Percentiles rank a stretch among this genome's conserved stretches.
These are phyloP conservation scores for Didymellaceae sp. DNA, from an alignment of 2,329 filamentous ascomycete genomes.

Conservation along the genomic window DNA sequence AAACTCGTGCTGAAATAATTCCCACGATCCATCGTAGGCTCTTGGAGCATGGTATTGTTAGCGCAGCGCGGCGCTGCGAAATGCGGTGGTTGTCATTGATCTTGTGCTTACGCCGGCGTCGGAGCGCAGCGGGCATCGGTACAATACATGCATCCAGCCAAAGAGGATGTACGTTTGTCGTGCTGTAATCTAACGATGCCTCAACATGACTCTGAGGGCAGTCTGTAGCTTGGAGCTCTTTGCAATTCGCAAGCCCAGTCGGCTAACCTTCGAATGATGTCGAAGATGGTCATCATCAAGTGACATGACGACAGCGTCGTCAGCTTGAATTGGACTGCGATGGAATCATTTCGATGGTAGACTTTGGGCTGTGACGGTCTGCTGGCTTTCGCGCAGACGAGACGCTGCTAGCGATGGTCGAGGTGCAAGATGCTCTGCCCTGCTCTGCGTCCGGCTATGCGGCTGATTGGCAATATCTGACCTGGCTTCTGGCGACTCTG, in stretches of 20 bases:
- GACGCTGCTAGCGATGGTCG: conserved; percentile 29
- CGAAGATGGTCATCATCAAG: not conserved
- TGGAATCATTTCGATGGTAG: not conserved
- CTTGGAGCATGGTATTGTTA: not conserved
- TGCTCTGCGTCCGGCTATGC: conserved; percentile 26
- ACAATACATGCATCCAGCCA: conserved; percentile 6
- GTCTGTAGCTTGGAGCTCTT: not conserved
- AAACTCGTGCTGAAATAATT: conserved; percentile 2
- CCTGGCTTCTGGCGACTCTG: conserved; percentile 22
- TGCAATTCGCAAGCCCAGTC: not conserved
- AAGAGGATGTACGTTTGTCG: conserved; percentile 15
- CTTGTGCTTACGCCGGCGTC: conserved; percentile 5
- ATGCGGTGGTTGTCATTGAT: conserved; percentile 5
- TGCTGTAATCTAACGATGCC: not conserved
- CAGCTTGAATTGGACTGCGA: not conserved
- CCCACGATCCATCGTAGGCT: not conserved
- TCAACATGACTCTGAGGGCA: conserved; percentile 13
- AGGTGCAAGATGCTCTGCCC: conserved; percentile 11
- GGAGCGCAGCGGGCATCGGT: conserved; percentile 17
- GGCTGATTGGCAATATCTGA: conserved; percentile 28
- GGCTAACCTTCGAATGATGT: not conserved
- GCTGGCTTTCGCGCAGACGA: conserved; percentile 34
- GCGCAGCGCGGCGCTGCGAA: conserved; percentile 8
- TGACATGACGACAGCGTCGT: not conserved
- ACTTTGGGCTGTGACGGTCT: conserved; percentile 26